Base-by-base conservation (phyloP, 2,329 filamentous ascomycete genomes). In the Scytalidium sp. region DNA sequence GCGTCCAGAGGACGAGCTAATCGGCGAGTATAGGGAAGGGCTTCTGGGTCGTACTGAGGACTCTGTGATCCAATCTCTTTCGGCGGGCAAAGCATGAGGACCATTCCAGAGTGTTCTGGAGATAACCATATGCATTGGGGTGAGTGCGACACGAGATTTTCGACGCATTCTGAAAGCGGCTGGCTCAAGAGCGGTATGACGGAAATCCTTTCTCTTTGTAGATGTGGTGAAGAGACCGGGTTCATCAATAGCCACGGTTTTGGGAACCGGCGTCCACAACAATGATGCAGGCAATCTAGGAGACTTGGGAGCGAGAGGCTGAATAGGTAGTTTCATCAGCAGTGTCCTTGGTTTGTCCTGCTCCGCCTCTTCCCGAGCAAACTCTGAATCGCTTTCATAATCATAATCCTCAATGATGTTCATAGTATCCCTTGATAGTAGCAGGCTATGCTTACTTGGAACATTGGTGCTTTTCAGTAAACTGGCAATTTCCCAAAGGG, bases 401-500 rank as follows among this genome's bases (percentile, higher is more conserved):
- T 53, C 51, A 25, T 55, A 53, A 19, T 53, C 47, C 29, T 51
- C 53, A 25, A 46, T 40, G 23, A 42, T 45, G 6, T 20, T n/a
- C 45, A 44, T 41, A 13, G 46, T 17, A 15, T n/a, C 17, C 15
- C 32, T n/a, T 43, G 49, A 46, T 15, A 73, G 75, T 17, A 80
- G 62, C 8, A 83, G 63, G 57, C 76, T 82, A 40, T 75, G 60
- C 56, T 71, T 76, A 11, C 78, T 77, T 3, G 79, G 78, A 3
- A 82, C 65, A 44, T 75, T 64, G 49, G 76, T 73, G 2, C 75
- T 70, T 62, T 77, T 75, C 10, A 85, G 68, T 39, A 85, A 69
- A 52, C 70, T 81, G 50, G 81, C 81, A 65, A 85, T 85, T 60
- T 85, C 81, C 78, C 80, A 84, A 21, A 85, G 67, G 1, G 80